A percentile compares a stretch with the other conserved stretches of the same genome.
These are phyloP conservation scores for Phaeoacremonium minimum DNA, from an alignment of 2,329 filamentous ascomycete species.

Conservation along the genomic window DNA sequence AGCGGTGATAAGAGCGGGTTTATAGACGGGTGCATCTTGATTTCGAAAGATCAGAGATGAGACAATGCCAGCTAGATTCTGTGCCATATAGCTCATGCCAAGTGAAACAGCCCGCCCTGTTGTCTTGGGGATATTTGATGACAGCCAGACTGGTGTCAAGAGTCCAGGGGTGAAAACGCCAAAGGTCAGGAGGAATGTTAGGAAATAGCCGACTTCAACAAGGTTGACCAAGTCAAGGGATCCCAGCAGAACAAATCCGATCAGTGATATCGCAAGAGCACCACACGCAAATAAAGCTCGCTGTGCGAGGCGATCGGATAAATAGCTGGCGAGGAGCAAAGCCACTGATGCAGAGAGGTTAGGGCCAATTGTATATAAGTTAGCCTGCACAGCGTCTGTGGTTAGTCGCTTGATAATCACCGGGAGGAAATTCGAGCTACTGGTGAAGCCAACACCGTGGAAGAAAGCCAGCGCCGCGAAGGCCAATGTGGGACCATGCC, in stretches of 20 bases:
- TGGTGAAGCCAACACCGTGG: conserved; percentile 17
- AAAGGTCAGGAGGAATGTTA: conserved; percentile 14
- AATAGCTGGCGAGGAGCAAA: conserved; percentile 10
- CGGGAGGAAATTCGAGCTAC: conserved; percentile 17
- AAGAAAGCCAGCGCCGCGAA: conserved; percentile 16
- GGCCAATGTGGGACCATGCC: conserved; percentile 14
- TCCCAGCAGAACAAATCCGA: conserved; percentile 14
- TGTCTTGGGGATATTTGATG: conserved; percentile 11
- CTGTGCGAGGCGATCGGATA: conserved; percentile 13
- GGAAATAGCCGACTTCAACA: conserved; percentile 13
- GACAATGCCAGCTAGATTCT: not conserved
- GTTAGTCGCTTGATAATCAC: conserved; percentile 30
- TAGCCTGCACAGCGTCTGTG: conserved; percentile 16
- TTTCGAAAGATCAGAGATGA: not conserved
- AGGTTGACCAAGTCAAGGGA: conserved; percentile 10
- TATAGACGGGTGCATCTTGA: not conserved
- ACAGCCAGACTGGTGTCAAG: conserved; percentile 13
- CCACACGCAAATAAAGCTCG: conserved; percentile 10
- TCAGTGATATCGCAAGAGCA: not conserved
- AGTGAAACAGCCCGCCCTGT: conserved; percentile 11
- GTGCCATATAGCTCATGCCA: not conserved
- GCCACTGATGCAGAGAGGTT: conserved; percentile 13
- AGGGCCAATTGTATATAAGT: conserved; percentile 16
- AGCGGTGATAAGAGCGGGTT: not conserved
- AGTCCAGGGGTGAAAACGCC: conserved; percentile 13